Conservation (phyloP, 1,284 basidiomycete species). For the Wolfiporia cocos region DNA sequence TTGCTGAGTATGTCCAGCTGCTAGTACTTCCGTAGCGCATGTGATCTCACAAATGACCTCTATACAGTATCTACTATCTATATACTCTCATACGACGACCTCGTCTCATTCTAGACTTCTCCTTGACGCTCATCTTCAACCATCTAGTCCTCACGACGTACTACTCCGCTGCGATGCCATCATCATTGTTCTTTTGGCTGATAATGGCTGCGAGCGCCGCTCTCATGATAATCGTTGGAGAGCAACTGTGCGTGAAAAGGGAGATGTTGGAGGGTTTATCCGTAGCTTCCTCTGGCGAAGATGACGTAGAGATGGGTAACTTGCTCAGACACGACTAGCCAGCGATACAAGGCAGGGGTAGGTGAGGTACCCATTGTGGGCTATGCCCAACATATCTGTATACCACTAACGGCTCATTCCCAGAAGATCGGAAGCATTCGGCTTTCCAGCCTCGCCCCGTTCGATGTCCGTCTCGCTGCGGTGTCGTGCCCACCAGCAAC, state of each 20-base stretch:
- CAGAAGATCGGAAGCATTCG: too few species aligned
- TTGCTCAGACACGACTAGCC: constrained; percentile 33
- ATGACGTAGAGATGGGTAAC: constrained; percentile 57
- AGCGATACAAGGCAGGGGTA: too few species aligned
- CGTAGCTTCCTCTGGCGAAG: constrained; percentile 38
- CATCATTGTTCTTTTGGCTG: constrained; percentile 86
- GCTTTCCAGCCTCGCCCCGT: too few species aligned
- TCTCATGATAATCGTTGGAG: constrained; percentile 76
- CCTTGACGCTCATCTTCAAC: constrained; percentile 83
- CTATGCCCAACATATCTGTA: too few species aligned
- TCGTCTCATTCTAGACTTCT: constrained; percentile 92
- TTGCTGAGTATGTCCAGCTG: constrained; percentile 65
- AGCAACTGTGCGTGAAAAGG: constrained; percentile 88
- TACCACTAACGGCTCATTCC: too few species aligned
- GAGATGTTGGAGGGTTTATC: constrained; percentile 88
- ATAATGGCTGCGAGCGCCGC: constrained; percentile 69
- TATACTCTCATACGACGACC: constrained; percentile 87
- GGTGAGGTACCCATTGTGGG: too few species aligned
- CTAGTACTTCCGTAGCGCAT: neutral
- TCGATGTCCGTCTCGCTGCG: too few species aligned
- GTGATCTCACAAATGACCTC: constrained; percentile 7
- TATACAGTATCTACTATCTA: constrained; percentile 75
- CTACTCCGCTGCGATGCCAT: constrained; percentile 83
- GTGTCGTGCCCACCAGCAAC: too few species aligned
- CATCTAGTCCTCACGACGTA: constrained; percentile 91